Conservation (phyloP, 1,284 basidiomycete species). For the Bjerkandera adusta region DNA sequence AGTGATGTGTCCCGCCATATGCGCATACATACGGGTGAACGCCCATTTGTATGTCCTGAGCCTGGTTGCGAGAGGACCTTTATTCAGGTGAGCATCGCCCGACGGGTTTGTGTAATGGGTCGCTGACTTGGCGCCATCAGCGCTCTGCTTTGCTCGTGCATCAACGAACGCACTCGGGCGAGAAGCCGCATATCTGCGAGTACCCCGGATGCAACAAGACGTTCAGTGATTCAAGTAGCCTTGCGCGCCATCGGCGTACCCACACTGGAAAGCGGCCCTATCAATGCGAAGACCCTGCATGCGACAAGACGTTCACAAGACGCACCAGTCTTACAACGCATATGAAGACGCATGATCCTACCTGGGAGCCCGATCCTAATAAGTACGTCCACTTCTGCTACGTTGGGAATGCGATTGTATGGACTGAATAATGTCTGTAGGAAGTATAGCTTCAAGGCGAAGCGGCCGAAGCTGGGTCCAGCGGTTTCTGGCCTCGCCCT, state of each 20-base stretch:
- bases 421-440: constrained; percentile 36
- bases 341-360: constrained; percentile 80
- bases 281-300: constrained; percentile 74
- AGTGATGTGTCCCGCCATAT: constrained; percentile 79
- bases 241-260: constrained; percentile 84
- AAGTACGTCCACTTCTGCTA: constrained; percentile 48
- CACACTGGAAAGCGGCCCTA: constrained; percentile 84
- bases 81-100: constrained; percentile 60
- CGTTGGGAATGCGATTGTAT: constrained; percentile 15
- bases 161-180: constrained; percentile 83
- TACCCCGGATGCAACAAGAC: constrained; percentile 81
- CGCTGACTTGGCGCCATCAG: constrained; percentile 35
- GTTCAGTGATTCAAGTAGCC: constrained; percentile 86
- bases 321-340: constrained; percentile 78
- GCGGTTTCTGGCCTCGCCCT: constrained; percentile 47
- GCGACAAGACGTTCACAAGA: constrained; percentile 83
- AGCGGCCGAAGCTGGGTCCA: constrained; percentile 54
- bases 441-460: constrained; percentile 74
- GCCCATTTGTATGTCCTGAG: constrained; percentile 74
- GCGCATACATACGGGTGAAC: constrained; percentile 87
- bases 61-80: constrained; percentile 80
- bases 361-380: constrained; percentile 78
- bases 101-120: neutral
- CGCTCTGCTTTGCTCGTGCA: constrained; percentile 86
- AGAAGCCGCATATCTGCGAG: constrained; percentile 86